phyloP scores from a whole-genome alignment of 2,329 filamentous ascomycete genomes.

The Passalora sequoiae region DNA sequence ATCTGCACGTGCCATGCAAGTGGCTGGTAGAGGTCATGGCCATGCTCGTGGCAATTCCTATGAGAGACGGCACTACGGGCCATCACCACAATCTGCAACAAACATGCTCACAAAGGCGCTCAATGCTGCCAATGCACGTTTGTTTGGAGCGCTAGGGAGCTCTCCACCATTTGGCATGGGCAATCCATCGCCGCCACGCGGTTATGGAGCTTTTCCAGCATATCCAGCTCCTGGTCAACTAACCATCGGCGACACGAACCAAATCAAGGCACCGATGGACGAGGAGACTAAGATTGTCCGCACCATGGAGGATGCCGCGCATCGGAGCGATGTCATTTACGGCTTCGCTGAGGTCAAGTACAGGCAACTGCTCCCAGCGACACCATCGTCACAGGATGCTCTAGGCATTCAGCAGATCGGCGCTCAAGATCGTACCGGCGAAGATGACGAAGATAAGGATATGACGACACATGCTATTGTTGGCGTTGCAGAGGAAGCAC shows the following conservation, averaged over 20 bases:
- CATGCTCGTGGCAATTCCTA: slow-evolving; percentile 76
- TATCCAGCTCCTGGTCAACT: slow-evolving; percentile 69
- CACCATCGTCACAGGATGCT: slow-evolving; percentile 67
- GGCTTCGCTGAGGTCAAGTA: slow-evolving; percentile 98
- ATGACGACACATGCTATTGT: slow-evolving; percentile 83
- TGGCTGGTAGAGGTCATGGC: slow-evolving; percentile 59
- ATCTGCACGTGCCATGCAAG: slow-evolving; percentile 64
- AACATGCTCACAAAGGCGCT: slow-evolving; percentile 93
- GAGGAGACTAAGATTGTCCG: slow-evolving; percentile 76
- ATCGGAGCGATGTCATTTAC: slow-evolving; percentile 90
- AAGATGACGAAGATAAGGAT: slow-evolving; percentile 63
- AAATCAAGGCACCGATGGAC: slow-evolving; percentile 58
- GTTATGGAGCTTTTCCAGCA: slow-evolving; percentile 76
- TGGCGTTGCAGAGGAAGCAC: slow-evolving; percentile 82
- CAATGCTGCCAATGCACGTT: slow-evolving; percentile 77
- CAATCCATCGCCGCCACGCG: slow-evolving; percentile 66
- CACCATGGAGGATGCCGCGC: slow-evolving; percentile 84
- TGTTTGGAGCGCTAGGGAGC: slow-evolving; percentile 64
- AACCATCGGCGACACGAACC: slow-evolving; percentile 55
- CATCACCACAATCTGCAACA: slow-evolving; percentile 69
- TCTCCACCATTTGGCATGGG: slow-evolving; percentile 53
- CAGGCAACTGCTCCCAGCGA: slow-evolving; percentile 86
- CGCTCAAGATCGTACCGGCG: slow-evolving; percentile 49
- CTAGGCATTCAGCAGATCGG: slow-evolving; percentile 56
- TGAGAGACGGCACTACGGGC: slow-evolving; percentile 66